Conservation (phyloP, 2,329 filamentous ascomycete genomes). For the Talaromyces sp. region DNA sequence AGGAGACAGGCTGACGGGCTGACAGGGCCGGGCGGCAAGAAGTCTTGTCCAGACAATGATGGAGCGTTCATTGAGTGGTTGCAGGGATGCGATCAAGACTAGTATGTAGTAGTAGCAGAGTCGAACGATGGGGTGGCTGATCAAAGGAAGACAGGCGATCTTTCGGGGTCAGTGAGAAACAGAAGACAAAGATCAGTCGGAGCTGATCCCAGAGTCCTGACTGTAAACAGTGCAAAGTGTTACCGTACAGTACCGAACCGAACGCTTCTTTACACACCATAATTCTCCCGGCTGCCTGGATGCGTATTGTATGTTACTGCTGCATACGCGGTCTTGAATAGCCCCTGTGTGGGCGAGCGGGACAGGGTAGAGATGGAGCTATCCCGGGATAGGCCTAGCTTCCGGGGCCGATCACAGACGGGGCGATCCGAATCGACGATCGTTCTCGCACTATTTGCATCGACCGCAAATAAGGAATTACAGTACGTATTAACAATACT, state of each 20-base stretch:
- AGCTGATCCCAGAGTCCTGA: neutral
- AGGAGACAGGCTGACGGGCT: neutral
- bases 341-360: too few relatives aligned
- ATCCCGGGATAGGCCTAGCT: neutral
- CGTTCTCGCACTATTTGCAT: neutral
- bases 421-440: neutral
- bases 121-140: neutral
- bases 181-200: neutral
- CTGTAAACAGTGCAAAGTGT: too few relatives aligned
- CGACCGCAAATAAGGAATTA: neutral
- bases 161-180: neutral
- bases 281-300: too few relatives aligned
- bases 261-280: neutral
- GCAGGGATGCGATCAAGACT: neutral
- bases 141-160: neutral
- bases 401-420: neutral
- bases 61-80: too few relatives aligned
- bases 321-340: neutral
- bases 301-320: neutral
- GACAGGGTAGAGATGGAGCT: neutral
- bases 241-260: neutral
- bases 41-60: too few relatives aligned
- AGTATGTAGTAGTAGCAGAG: neutral
- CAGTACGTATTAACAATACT: too few relatives aligned
- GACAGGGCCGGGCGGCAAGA: neutral